A percentile compares a stretch with the other conserved stretches of the same genome.
Evolutionary conservation across 805 yeast genomes (phyloP).

Genomic region (Ogataea chonburiensis): DNA sequence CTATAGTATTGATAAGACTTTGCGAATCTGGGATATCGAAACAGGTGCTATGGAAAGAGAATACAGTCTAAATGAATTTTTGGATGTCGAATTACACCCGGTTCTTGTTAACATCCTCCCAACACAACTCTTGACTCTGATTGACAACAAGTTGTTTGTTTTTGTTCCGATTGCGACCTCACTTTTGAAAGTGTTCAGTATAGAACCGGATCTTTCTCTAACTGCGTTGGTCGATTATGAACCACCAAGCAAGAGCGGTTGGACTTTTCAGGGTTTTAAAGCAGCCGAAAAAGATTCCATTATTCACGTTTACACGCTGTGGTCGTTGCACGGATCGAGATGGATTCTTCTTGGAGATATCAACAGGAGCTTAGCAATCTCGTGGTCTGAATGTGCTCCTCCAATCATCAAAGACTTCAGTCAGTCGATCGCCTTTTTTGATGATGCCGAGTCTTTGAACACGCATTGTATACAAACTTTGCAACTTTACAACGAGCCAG

Average conservation of each 20-base stretch:
- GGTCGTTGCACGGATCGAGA: constrained; percentile 25
- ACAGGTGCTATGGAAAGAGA: constrained; percentile 30
- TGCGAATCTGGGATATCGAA: constrained; percentile 61
- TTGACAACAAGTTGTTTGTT: constrained; percentile 19
- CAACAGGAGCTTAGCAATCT: constrained; percentile 1
- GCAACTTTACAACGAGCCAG: constrained; percentile 47
- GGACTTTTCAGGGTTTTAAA: constrained; percentile 29
- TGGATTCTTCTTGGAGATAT: constrained; percentile 24
- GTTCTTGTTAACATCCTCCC: constrained; percentile 23
- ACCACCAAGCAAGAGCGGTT: constrained; percentile 21
- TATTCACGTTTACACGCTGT: constrained; percentile 25
- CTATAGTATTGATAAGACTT: constrained; percentile 49
- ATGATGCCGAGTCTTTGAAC: constrained; percentile 19
- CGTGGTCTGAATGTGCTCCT: constrained; percentile 19
- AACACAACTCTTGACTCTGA: constrained; percentile 16
- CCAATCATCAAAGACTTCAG: constrained; percentile 13
- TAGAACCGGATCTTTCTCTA: constrained; percentile 17
- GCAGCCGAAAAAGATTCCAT: constrained; percentile 9
- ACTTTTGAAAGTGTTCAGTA: constrained; percentile 23
- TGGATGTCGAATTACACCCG: constrained; percentile 24
- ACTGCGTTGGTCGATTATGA: constrained; percentile 11
- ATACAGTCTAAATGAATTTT: constrained; percentile 22
- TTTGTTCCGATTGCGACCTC: constrained; percentile 29
- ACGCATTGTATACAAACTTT: constrained; percentile 46
- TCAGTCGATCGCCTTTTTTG: constrained; percentile 11